These are phyloP conservation scores for Chrysanthemum makinoi DNA, from an alignment of 129 eudicot genomes.

Conservation along the genomic window DNA sequence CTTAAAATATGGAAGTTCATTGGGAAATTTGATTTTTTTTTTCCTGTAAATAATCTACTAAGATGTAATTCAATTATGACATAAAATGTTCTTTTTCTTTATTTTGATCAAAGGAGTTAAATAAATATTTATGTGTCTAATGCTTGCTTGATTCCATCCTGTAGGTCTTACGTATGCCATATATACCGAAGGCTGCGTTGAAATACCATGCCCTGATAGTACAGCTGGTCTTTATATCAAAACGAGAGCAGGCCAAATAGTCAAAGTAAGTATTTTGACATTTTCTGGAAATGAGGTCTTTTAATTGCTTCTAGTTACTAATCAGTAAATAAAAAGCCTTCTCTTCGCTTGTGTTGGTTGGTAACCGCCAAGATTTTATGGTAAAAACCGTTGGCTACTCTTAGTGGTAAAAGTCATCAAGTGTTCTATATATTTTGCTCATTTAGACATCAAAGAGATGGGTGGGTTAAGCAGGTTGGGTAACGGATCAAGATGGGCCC, in stretches of 20 bases:
- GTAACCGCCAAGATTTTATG: not conserved
- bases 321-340: not conserved
- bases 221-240: conserved; percentile 87
- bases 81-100: not conserved
- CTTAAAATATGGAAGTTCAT: not conserved
- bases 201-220: conserved; percentile 73
- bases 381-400: not conserved
- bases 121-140: conserved; percentile 21
- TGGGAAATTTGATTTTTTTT: not conserved
- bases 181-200: conserved; percentile 58
- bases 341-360: not conserved
- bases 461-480: not conserved
- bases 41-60: not conserved
- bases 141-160: conserved; percentile 30
- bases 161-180: conserved; percentile 88
- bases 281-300: not conserved
- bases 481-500: not conserved
- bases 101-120: not conserved
- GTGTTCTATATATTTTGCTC: no score
- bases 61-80: not conserved
- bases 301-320: not conserved
- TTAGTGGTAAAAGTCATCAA: no score
- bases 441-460: no score
- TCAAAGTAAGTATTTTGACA: conserved; percentile 56
- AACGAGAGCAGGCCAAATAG: conserved; percentile 77